Conservation (phyloP, 2,329 filamentous ascomycete species). For the Phialophora macrospora region DNA sequence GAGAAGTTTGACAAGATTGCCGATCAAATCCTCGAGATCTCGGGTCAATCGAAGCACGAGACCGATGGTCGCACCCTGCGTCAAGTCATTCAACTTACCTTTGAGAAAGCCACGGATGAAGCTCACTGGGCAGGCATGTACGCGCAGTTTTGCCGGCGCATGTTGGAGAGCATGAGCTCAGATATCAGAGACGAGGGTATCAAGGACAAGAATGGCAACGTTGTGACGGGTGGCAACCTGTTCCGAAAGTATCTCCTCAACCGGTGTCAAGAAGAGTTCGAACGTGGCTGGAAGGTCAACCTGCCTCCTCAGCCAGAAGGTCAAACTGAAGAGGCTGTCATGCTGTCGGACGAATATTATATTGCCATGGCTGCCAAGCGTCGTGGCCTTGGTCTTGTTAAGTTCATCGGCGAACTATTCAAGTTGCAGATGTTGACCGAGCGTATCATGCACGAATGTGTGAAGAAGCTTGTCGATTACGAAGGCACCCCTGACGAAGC, state of each 20-base stretch:
- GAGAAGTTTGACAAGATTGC: conserved; percentile 98
- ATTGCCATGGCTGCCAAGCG: conserved; percentile 90
- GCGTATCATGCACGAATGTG: conserved; percentile 99
- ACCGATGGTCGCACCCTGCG: conserved; percentile 89
- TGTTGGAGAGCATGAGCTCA: conserved; percentile 92
- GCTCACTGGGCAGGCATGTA: conserved; percentile 99
- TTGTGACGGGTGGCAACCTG: conserved; percentile 87
- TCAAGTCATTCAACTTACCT: conserved; percentile 98
- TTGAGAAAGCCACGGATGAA: conserved; percentile 98
- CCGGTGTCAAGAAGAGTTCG: conserved; percentile 97
- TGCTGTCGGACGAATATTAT: conserved; percentile 98
- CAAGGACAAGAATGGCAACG: conserved; percentile 82
- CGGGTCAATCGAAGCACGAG: conserved; percentile 93
- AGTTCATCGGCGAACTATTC: conserved; percentile 99
- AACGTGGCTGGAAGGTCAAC: conserved; percentile 94
- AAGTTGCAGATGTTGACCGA: conserved; percentile 98
- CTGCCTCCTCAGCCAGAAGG: conserved; percentile 78
- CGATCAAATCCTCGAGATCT: conserved; percentile 89
- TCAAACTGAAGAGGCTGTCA: conserved; percentile 70
- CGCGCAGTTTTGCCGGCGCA: conserved; percentile 95
- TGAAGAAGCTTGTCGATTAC: conserved; percentile 95
- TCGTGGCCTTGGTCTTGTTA: conserved; percentile 93
- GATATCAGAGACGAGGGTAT: conserved; percentile 97
- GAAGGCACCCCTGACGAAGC: conserved; percentile 91
- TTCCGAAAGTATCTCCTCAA: conserved; percentile 99